These are phyloP conservation scores for Wilhelminamyces savonicus DNA, from an alignment of 805 yeast species.

Conservation along the genomic window DNA sequence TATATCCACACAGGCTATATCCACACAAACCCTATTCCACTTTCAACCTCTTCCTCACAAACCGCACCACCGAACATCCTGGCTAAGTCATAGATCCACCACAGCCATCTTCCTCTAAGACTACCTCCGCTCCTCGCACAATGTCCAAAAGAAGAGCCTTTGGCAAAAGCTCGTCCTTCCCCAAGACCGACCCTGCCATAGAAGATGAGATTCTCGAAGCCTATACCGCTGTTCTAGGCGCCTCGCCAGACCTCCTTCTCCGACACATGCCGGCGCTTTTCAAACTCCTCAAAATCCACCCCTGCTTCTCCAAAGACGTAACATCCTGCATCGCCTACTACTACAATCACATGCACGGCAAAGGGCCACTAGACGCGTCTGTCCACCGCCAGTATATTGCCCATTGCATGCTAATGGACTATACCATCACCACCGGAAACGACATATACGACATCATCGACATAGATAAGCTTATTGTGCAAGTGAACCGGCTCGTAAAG, in stretches of 20 bases:
- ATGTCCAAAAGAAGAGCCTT: no score
- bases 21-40: no score
- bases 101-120: no score
- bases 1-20: no score
- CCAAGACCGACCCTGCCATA: slow-evolving; percentile 10
- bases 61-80: no score
- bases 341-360: slow-evolving; percentile 18
- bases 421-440: slow-evolving; percentile 19
- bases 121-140: no score
- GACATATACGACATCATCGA: slow-evolving; percentile 34
- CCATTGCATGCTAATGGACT: slow-evolving; percentile 18
- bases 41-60: no score
- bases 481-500: slow-evolving; percentile 21
- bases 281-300: slow-evolving; percentile 19
- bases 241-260: slow-evolving; percentile 21
- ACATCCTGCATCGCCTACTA: slow-evolving; percentile 23
- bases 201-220: slow-evolving; percentile 32
- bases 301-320: slow-evolving; percentile 28
- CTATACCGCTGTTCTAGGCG: slow-evolving; percentile 18
- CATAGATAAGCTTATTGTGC: slow-evolving; percentile 29
- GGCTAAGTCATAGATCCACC: no score
- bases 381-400: slow-evolving; percentile 19
- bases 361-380: slow-evolving; percentile 4
- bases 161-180: no score
- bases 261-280: slow-evolving; percentile 20